A percentile compares a stretch with the other conserved stretches of the same genome.
phyloP scores from a whole-genome alignment of 305 asterid genomes.

The Solanum aculeatissimum region DNA sequence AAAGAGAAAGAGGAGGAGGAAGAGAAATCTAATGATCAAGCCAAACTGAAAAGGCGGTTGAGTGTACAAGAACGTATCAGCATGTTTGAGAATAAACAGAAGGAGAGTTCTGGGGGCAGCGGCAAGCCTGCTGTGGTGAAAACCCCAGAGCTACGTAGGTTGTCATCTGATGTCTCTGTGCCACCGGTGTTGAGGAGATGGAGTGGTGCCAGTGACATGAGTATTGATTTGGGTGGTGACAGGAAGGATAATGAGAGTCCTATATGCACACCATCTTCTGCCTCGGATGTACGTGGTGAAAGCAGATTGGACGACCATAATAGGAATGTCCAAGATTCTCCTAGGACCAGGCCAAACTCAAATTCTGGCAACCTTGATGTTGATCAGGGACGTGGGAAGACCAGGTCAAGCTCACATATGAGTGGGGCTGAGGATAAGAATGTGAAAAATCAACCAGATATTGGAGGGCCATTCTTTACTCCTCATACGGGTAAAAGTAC shows the following conservation, averaged over 20 bases:
- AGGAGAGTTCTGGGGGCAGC: conserved; percentile 58
- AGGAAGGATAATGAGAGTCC: conserved; percentile 52
- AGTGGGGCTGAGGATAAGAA: conserved; percentile 7
- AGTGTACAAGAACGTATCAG: conserved; percentile 91
- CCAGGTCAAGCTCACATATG: conserved; percentile 23
- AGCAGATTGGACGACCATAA: neutral
- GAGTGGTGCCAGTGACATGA: conserved; percentile 96
- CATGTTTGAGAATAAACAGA: conserved; percentile 84
- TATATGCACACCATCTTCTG: conserved; percentile 38
- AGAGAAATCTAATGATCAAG: conserved; percentile 32
- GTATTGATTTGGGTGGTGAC: conserved; percentile 75
- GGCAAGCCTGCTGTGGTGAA: conserved; percentile 56
- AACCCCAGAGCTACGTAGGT: conserved; percentile 60
- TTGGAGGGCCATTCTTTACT: conserved; percentile 22
- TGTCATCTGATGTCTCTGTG: conserved; percentile 55
- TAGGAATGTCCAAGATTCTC: conserved; percentile 20
- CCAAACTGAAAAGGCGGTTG: conserved; percentile 50
- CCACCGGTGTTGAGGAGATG: conserved; percentile 74
- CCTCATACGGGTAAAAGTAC: conserved; percentile 15
- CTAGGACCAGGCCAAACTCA: conserved; percentile 16
- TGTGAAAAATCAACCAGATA: conserved; percentile 18
- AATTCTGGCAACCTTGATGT: conserved; percentile 10
- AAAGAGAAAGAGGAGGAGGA: conserved; percentile 6
- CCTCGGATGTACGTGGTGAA: conserved; percentile 3
- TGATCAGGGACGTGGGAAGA: conserved; percentile 19